These are phyloP conservation scores for Hemileccinum rubropunctum DNA, from an alignment of 768 basidiomycete genomes.

Conservation along the genomic window DNA sequence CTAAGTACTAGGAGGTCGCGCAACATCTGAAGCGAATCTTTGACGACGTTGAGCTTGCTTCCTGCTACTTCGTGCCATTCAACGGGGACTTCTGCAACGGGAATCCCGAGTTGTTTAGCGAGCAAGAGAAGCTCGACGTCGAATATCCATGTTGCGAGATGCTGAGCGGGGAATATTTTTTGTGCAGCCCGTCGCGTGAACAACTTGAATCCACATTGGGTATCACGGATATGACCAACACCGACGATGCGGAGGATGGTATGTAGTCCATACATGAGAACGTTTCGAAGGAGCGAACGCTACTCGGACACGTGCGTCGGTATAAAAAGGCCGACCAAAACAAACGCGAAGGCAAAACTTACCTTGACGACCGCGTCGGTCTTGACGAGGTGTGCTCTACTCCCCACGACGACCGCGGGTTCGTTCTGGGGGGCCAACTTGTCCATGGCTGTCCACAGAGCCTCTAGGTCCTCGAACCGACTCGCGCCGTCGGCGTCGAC, in stretches of 20 bases:
- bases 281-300: slow-evolving; percentile 86
- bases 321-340: not conserved
- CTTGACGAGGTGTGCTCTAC: slow-evolving; percentile 87
- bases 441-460: slow-evolving; percentile 78
- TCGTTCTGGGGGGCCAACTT: slow-evolving; percentile 44
- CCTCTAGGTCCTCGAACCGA: slow-evolving; percentile 77
- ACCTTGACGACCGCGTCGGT: slow-evolving; percentile 95
- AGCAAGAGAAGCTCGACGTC: slow-evolving; percentile 91
- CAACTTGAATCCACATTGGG: slow-evolving; percentile 97
- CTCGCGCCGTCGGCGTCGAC: slow-evolving; percentile 96
- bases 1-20: slow-evolving; percentile 81
- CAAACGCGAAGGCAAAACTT: slow-evolving; percentile 16
- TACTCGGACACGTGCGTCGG: slow-evolving; percentile 27
- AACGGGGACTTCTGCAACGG: slow-evolving; percentile 83
- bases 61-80: slow-evolving; percentile 94
- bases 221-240: slow-evolving; percentile 88
- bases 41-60: slow-evolving; percentile 85
- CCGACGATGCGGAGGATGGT: slow-evolving; percentile 86
- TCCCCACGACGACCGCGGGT: slow-evolving; percentile 76
- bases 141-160: slow-evolving; percentile 92
- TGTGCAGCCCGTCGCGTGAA: slow-evolving; percentile 82
- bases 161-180: slow-evolving; percentile 82
- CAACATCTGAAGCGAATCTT: slow-evolving; percentile 87
- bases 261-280: slow-evolving; percentile 94
- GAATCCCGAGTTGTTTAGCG: slow-evolving; percentile 74